Evolutionary conservation across 371 early-diverging fungal species (phyloP).

Genomic region (Circinella umbellata): DNA sequence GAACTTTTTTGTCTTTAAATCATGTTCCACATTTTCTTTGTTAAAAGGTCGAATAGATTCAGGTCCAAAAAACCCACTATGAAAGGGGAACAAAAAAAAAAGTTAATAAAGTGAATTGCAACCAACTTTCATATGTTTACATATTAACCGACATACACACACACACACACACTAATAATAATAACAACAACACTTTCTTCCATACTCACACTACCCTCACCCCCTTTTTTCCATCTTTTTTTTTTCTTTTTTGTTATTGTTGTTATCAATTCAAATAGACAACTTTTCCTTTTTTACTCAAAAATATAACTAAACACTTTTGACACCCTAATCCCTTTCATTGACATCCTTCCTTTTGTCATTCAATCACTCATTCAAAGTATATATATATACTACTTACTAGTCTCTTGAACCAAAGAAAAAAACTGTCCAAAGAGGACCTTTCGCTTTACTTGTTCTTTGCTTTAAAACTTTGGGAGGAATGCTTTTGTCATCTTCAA

Average conservation of each 20-base stretch:
- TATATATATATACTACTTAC: conserved; percentile 61
- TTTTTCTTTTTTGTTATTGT: not conserved
- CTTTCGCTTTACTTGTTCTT: conserved; percentile 54
- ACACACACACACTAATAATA: too few relatives aligned
- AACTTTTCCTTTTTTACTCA: not conserved
- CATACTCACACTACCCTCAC: too few relatives aligned
- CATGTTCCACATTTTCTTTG: conserved; percentile 44
- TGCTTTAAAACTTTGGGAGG: conserved; percentile 59
- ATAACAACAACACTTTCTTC: too few relatives aligned
- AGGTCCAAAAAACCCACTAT: conserved; percentile 58
- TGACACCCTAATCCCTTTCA: not conserved
- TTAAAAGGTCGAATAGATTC: conserved; percentile 53
- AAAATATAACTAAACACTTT: too few relatives aligned
- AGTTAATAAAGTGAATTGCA: not conserved
- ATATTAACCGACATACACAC: too few relatives aligned
- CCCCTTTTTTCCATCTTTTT: too few relatives aligned
- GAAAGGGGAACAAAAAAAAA: not conserved
- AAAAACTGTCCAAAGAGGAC: conserved; percentile 65
- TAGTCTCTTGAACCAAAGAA: conserved; percentile 78
- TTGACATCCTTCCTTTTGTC: too few relatives aligned
- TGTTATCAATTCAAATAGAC: not conserved
- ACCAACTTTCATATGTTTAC: too few relatives aligned
- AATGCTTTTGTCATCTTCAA: conserved; percentile 60
- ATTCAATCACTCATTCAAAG: too few relatives aligned
- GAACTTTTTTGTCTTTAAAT: conserved; percentile 56